Evolutionary conservation across 2,329 filamentous ascomycete genomes (phyloP).

Genomic region (Hypoxylon sp.): DNA sequence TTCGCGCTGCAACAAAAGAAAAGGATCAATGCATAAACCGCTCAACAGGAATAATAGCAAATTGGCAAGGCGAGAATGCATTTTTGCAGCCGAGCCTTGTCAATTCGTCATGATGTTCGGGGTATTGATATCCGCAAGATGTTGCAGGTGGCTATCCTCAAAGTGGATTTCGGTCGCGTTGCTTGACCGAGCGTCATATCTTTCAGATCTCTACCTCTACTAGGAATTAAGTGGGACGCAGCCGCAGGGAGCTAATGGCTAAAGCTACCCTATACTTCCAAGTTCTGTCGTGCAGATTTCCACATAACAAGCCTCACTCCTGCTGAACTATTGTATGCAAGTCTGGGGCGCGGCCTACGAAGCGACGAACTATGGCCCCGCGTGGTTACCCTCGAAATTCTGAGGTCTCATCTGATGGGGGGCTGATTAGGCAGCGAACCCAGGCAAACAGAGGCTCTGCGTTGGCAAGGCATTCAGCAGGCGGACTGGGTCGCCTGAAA

Average conservation of each 20-base stretch:
- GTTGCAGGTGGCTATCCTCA: slow-evolving; percentile 30
- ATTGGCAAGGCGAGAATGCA: slow-evolving; percentile 21
- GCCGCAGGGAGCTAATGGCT: slow-evolving; percentile 12
- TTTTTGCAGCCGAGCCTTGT: slow-evolving; percentile 29
- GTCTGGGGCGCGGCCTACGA: slow-evolving; percentile 33
- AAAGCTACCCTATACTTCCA: slow-evolving; percentile 4
- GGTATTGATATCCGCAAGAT: slow-evolving; percentile 22
- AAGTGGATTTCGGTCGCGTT: slow-evolving; percentile 39
- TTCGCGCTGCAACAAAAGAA: slow-evolving; percentile 28
- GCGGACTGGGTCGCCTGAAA: slow-evolving; percentile 40
- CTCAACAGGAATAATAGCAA: slow-evolving; percentile 18
- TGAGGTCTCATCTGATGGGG: slow-evolving; percentile 27
- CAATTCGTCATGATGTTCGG: slow-evolving; percentile 20
- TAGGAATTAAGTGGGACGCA: slow-evolving; percentile 33
- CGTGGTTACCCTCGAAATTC: slow-evolving; percentile 17
- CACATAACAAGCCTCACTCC: slow-evolving; percentile 42
- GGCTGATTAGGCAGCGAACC: slow-evolving; percentile 36
- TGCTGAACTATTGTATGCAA: slow-evolving; percentile 22
- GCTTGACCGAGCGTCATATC: slow-evolving; percentile 26
- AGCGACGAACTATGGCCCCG: slow-evolving; percentile 32
- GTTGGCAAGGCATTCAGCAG: slow-evolving; percentile 46
- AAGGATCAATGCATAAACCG: slow-evolving; percentile 25
- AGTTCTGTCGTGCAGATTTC: slow-evolving; percentile 31
- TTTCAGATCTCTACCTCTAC: slow-evolving; percentile 27
- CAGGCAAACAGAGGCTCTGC: slow-evolving; percentile 38